Conservation (phyloP, 192 early-diverging fungal genomes). For the Coemansia sp. region DNA sequence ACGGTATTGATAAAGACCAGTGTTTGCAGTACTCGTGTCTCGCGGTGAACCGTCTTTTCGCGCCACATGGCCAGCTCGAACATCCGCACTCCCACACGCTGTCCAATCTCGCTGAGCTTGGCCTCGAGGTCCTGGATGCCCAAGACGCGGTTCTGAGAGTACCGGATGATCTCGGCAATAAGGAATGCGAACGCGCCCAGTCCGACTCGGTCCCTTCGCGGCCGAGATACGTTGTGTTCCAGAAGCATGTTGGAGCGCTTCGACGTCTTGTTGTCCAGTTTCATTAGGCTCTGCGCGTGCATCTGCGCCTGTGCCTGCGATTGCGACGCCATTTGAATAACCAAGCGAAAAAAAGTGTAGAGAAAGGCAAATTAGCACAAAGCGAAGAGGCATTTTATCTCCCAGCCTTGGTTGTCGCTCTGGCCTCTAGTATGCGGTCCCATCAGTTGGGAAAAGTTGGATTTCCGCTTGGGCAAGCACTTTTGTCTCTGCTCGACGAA, state of each 20-base stretch:
- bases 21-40: conserved; percentile 85
- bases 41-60: conserved; percentile 87
- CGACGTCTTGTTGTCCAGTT: conserved; percentile 39
- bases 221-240: conserved; percentile 78
- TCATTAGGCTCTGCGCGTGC: conserved; percentile 34
- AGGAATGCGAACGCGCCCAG: conserved; percentile 87
- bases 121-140: conserved; percentile 96
- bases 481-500: background rate
- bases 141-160: conserved; percentile 93
- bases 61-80: conserved; percentile 91
- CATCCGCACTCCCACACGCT: conserved; percentile 87
- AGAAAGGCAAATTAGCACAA: no score
- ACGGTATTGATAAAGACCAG: conserved; percentile 94
- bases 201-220: conserved; percentile 73
- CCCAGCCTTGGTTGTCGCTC: no score
- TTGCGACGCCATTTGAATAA: background rate
- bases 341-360: background rate
- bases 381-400: no score
- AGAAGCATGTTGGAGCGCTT: conserved; percentile 62
- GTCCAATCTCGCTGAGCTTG: conserved; percentile 90
- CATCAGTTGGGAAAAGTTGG: no score
- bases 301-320: conserved; percentile 6
- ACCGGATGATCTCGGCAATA: conserved; percentile 95
- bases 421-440: no score
- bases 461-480: no score